Evolutionary conservation across 805 yeast species (phyloP).

Genomic region (Candida bentonensis): DNA sequence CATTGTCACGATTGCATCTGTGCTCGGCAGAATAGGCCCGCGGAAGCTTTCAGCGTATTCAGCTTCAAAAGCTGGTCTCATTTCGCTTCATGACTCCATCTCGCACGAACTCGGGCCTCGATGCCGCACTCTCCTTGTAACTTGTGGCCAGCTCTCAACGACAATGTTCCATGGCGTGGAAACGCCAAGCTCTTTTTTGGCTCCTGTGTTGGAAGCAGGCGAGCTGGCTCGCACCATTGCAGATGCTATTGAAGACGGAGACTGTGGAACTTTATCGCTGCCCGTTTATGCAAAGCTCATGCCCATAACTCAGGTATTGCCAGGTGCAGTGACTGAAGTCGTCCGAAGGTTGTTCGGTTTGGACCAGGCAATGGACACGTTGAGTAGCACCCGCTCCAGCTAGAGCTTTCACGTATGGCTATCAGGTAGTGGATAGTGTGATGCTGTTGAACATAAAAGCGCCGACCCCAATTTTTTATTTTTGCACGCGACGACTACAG

Average conservation of each 20-base stretch:
- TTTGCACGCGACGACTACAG: too few relatives aligned
- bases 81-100: constrained; percentile 58
- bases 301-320: constrained; percentile 51
- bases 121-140: constrained; percentile 53
- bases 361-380: constrained; percentile 27
- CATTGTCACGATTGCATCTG: constrained; percentile 61
- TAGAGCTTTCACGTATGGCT: too few relatives aligned
- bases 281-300: constrained; percentile 58
- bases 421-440: too few relatives aligned
- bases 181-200: constrained; percentile 54
- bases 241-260: constrained; percentile 9
- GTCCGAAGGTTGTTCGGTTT: constrained; percentile 46
- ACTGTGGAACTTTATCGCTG: constrained; percentile 45
- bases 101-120: constrained; percentile 46
- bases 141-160: constrained; percentile 71
- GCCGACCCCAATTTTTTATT: too few relatives aligned
- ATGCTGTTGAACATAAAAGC: too few relatives aligned
- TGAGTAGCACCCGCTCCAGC: too few relatives aligned
- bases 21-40: constrained; percentile 64
- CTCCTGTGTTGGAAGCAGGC: constrained; percentile 57
- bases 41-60: constrained; percentile 62
- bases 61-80: constrained; percentile 66
- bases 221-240: constrained; percentile 44
- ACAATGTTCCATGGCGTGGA: constrained; percentile 49
- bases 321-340: constrained; percentile 50